Evolutionary conservation across 108 stramenopile species (phyloP), one percentile per base, ranked within the genome.

Genomic region (Cyclotella sp.): DNA sequence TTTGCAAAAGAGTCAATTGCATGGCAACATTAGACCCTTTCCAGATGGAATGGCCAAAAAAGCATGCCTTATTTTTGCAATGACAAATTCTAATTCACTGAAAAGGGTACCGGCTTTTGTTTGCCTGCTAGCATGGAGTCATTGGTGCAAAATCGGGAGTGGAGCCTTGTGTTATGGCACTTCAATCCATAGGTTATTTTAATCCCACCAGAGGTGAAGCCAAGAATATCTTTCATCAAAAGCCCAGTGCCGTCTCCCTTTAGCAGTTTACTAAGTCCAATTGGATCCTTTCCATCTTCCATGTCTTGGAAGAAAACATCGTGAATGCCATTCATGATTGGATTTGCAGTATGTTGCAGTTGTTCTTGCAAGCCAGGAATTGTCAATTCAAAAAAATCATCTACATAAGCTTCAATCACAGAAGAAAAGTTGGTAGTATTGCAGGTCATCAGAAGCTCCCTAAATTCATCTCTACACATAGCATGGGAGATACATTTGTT

Each of bases 391-490:
- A n/a, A n/a, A n/a, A n/a, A n/a, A n/a, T n/a, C n/a, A n/a, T n/a
- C n/a, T 7, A 76, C 66, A 39, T 68, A 76, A 8, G 68, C 67
- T 28, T 76, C 75, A 54, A 68, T 24, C 16, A 42, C 5, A 21
- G 14, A 64, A 3, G 5, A n/a, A n/a, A n/a, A 16, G 42, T 44
- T 19, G 8, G 11, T 28, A 5, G 16, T 61, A 10, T 30, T 13
- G 28, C 9, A 29, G 26, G 9, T 15, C 8, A 11, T 28, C 30
- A 16, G n/a, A 44, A 34, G n/a, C 19, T 10, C 6, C 9, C 9
- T 27, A 11, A 27, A 34, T 5, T 41, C 30, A 21, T 64, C 63
- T 45, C 30, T 9, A 8, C 28, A 3, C 9, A 34, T 64, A 9
- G 63, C 39, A 34, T 42, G 22, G 16, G 9, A 19, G 16, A 30